Evolutionary conservation across 2,329 filamentous ascomycete species (phyloP), one percentile per base, ranked within the genome.

Genomic region (Pseudocercospora pini-densiflorae): DNA sequence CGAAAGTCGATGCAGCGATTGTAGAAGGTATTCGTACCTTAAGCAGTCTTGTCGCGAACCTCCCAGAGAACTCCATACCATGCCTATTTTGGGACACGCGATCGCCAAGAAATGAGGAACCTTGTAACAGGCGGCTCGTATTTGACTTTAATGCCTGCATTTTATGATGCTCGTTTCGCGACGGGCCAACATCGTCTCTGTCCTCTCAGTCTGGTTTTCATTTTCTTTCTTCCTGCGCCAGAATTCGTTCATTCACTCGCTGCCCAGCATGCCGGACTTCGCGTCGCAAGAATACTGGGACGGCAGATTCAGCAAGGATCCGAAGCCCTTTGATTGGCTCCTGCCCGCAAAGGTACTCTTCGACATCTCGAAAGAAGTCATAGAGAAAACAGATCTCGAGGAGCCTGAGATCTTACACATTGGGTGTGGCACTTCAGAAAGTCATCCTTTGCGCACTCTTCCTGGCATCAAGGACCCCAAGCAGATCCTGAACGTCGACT

Each of bases 401-500:
- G 59, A 68, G 23, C 61, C 68, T 19, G 59, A 69, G 31, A 64
- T 72, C 12, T 51, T 72, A 23, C 70, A 72, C 40, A 70, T 72
- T 6, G 70, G 70, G 1, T 69, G 67, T 33, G 70, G 70, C 5
- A 72, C 70, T 33, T 68, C 70, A 5, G 68, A 72, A 14, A 57
- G 63, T 5, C 62, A 59, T 49, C 47, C 63, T 5, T 57, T 72
- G 4, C 63, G 70, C 33, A 61, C 60, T 5, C 59, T 72, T 29
- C 67, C 70, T 16, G n/a, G 63, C 5, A 43, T 23, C 4, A n/a
- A 24, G 6, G 23, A 67, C 33, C 68, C 70, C 16, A 61, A 64
- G 43, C 68, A 72, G 63, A 62, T 72, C 24, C 59, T 69, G n/a
- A 72, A 72, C 47, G 65, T 72, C 14, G 70, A 72, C 51, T 72